Base-by-base conservation (phyloP, 495 filamentous ascomycete species). In the Xylaria venustula region DNA sequence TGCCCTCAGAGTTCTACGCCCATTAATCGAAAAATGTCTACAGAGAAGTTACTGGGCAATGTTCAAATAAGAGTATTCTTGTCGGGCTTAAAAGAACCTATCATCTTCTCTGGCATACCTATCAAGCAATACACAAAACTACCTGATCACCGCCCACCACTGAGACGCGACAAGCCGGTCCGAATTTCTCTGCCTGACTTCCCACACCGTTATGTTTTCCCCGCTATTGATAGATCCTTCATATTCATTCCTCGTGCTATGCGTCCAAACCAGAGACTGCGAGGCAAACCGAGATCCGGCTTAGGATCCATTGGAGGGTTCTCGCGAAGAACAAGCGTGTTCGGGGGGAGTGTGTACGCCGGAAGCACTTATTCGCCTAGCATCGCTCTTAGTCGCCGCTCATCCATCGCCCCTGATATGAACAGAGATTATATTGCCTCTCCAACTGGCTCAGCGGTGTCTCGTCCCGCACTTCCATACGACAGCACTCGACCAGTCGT, bases 191-290 rank as follows among this genome's bases (percentile, higher is more conserved):
- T 99, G 44, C 94, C 94, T 7, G 84, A 88, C 20, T 72, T 83
- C 17, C 84, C 83, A 50, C 85, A 91, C 20, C 85, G 90, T 45
- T 97, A 97, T 71, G 93, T 97, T 42, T 97, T 93, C 73, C 94
- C 94, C 7, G 86, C 90, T 11, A 81, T 81, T 49, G 92, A 96
- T 55, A 83, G 94, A 56, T 97, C 94, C 0, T 99, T 99, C 70
- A 95, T 98, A 64, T 99, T 99, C 75, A 99, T 99, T 58, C 94
- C 94, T 17, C 83, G 94, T 66, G 93, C 94, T 15, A 83, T 95
- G 73, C 84, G 94, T 65, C 95, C 95, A 41, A 97, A 95, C 71
- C 90, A 94, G 75, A 85, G 87, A 17, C 86, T 87, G 60, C 81
- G 88, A 36, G 87, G 91, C 34, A 85, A 89, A 65, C 87, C 88